Evolutionary conservation across 2,329 filamentous ascomycete genomes (phyloP).

Genomic region (Botrytis sinoallii): DNA sequence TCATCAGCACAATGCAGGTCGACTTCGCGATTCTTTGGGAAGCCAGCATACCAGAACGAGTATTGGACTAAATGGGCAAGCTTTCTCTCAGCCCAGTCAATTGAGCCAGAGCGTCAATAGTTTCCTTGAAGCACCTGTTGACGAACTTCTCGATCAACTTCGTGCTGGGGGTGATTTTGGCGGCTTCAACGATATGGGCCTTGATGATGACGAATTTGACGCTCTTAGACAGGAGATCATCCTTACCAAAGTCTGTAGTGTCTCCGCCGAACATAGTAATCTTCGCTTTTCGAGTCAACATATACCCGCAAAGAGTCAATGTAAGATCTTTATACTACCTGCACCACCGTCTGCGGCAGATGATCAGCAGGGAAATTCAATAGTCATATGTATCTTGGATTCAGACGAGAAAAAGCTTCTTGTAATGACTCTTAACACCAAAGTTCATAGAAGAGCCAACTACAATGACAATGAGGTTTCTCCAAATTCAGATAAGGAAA

Average conservation of each 20-base stretch:
- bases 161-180: conserved; percentile 61
- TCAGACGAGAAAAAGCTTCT: conserved; percentile 64
- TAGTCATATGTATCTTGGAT: conserved; percentile 69
- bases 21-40: conserved; percentile 66
- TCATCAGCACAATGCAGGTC: conserved; percentile 43
- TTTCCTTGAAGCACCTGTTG: conserved; percentile 65
- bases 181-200: conserved; percentile 67
- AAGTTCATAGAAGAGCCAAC: conserved; percentile 30
- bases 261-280: conserved; percentile 59
- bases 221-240: conserved; percentile 70
- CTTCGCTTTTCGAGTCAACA: conserved; percentile 57
- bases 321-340: conserved; percentile 65
- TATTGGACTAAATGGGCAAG: conserved; percentile 32
- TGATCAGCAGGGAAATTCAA: conserved; percentile 50
- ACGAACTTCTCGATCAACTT: conserved; percentile 66
- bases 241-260: conserved; percentile 66
- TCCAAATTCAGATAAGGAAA: conserved; percentile 37
- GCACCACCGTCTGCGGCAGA: conserved; percentile 56
- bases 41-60: conserved; percentile 63
- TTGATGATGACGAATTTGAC: conserved; percentile 70
- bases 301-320: conserved; percentile 52
- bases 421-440: conserved; percentile 60
- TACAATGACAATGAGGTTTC: conserved; percentile 22
- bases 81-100: conserved; percentile 28
- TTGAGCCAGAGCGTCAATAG: conserved; percentile 53